Base-by-base conservation (phyloP, 176 grass and related monocot species). In the Bromus sterilis region DNA sequence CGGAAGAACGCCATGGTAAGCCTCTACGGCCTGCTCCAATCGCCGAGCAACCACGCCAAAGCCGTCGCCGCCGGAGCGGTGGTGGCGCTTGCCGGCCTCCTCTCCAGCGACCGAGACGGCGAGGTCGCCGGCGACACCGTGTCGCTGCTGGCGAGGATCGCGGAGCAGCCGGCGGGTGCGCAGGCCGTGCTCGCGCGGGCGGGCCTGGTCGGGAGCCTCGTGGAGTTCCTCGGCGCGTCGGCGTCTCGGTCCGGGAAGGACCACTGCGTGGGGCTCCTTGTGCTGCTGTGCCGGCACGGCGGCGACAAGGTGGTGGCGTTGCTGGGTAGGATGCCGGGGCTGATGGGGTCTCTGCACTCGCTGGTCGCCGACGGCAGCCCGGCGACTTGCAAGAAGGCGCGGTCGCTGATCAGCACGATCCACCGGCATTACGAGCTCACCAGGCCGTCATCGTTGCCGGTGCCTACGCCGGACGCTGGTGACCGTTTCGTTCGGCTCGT, bases 1-100 rank as follows among this genome's bases (percentile, higher is more conserved):
- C 76, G 76, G 46, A 93, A 93, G 85, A 93, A 95, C 72, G 96
- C 90, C 6, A 80, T 91, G 55, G 89, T 91, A 10, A 84, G 89
- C 76, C 82, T 99, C 11, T 99, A 86, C 71, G 87, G 79, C 5
- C 74, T 99, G 11, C 79, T 99, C 9, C 84, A 84, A 68, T 80
- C 76, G 72, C 9, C 67, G 1, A 25, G 33, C 56, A 95, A 91
- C 84, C 91, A 88, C 36, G 31, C 39, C 2, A 93, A 80, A 79
- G 82, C 90, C 7, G 58, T 95, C 8, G 24, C 82, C 5, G 86
- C 93, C 0, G 92, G 96, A 2, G 92, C 85, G 16, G 79, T 95
- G 46, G 28, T 72, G 0, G 86, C 66, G 14, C 86, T 98, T 14
- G 71, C 85, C 1, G 73, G 24, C 8, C 59, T 98, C 13, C 81